These are phyloP conservation scores for Avena sativa DNA, from an alignment of 176 grass and related monocot species.

Conservation along the genomic window DNA sequence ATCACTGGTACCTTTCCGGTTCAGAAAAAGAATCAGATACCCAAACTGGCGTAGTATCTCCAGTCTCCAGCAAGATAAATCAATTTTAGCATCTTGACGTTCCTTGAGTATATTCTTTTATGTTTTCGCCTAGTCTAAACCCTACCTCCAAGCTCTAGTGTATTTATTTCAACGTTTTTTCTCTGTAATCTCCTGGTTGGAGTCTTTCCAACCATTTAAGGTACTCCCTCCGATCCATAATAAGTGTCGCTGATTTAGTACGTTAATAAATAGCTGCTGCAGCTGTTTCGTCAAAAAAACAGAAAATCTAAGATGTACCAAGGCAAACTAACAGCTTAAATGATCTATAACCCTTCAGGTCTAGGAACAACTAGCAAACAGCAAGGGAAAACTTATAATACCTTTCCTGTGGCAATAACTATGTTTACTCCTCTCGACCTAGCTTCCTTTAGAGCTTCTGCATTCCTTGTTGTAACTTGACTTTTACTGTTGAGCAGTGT, in stretches of 20 bases:
- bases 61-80: not conserved
- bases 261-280: no score
- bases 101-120: no score
- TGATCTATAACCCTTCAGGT: not conserved
- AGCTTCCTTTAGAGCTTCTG: constrained; percentile 88
- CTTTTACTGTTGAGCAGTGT: constrained; percentile 98
- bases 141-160: no score
- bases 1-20: constrained; percentile 11
- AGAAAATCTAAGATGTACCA: not conserved
- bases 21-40: not conserved
- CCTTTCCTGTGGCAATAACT: constrained; percentile 97
- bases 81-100: not conserved
- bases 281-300: no score
- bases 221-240: no score
- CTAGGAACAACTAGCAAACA: not conserved
- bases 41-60: constrained; percentile 1
- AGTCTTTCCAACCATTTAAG: no score
- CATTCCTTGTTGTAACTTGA: constrained; percentile 77
- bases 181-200: no score
- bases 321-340: not conserved
- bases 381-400: constrained; percentile 32
- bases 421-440: constrained; percentile 91
- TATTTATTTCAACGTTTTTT: no score
- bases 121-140: no score
- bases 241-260: no score